Base-by-base conservation (phyloP, 1,284 basidiomycete genomes). In the Volvariella volvacea region DNA sequence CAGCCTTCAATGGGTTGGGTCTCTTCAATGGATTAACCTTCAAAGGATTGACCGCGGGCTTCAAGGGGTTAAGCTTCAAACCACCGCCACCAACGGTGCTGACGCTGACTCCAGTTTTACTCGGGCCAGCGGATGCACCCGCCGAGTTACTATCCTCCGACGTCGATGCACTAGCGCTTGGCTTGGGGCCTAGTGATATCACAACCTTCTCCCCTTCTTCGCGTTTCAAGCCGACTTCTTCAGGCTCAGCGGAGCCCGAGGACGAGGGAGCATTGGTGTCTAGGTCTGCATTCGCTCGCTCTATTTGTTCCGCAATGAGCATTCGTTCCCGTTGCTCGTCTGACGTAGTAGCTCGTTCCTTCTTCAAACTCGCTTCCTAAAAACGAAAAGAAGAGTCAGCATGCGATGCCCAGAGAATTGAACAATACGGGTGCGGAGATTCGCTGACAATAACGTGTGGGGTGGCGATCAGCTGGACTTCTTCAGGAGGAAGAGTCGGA, bases 311-410 rank as follows among this genome's bases (percentile, higher is more conserved):
- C 19, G 88, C 76, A 47, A 99, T 88, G 48, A 94, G 75, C 56
- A 83, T 74, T 10, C 96, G 82, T 65, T 97, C 90, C 22, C 96
- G 79, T 63, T 93, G 89, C 66, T 99, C 96, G 58, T 98, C 95
- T 33, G 92, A 93, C 62, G 85, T 85, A 42, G 89, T 88, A 25
- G 85, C 78, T 6, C 94, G 78, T 57, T 99, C 93, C 67, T 95
- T 93, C 73, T 96, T 96, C 69, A 89, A 65, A 21, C 81, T 80
- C 25, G 92, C 88, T 63, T 91, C 88, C 81, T 94, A 64, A 50
- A 54, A 47, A 49, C 36, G 41, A 38, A 36, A 34, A 43, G 19
- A 39, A 43, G 41, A 22, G 42, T 28, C 6, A 28, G 25, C 25
- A 28, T 28, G 6, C 25, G 6, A 28, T 28, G 6, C 25, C n/a